Percentiles rank a stretch among this genome's conserved stretches.
phyloP scores from a whole-genome alignment of 495 filamentous ascomycete species.

The Xylaria cubensis region DNA sequence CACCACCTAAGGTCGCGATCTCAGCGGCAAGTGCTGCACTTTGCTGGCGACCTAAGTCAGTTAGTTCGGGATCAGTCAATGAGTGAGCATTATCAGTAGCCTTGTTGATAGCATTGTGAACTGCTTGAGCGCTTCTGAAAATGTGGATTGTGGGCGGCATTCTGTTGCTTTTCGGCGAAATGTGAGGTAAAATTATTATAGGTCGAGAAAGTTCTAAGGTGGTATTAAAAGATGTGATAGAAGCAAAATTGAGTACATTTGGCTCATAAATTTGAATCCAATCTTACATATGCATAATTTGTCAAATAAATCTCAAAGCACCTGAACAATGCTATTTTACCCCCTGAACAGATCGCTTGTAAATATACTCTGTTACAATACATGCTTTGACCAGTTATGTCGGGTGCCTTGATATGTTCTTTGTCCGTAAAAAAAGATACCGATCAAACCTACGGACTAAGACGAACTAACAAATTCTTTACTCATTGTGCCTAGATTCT shows the following conservation, averaged over 20 bases:
- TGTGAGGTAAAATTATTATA: neutral
- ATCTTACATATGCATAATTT: neutral
- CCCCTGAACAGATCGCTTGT: neutral
- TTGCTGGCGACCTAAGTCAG: neutral
- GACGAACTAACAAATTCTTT: neutral
- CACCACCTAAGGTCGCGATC: neutral
- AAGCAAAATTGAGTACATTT: neutral
- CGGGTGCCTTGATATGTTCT: neutral
- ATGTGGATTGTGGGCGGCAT: conserved; percentile 14
- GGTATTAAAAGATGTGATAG: neutral
- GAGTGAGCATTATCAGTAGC: neutral
- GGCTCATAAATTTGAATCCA: neutral
- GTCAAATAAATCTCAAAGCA: no score
- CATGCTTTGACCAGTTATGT: neutral
- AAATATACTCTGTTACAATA: neutral
- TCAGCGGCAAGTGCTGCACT: neutral
- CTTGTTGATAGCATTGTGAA: neutral
- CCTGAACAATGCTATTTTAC: neutral
- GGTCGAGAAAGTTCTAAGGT: neutral
- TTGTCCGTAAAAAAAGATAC: neutral
- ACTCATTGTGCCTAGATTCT: neutral
- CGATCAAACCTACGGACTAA: neutral
- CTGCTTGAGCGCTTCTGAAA: neutral
- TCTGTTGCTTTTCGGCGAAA: neutral
- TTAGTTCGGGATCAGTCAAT: neutral